Base-by-base conservation (phyloP, 495 filamentous ascomycete species). In the Astrothelium subdiscretum region DNA sequence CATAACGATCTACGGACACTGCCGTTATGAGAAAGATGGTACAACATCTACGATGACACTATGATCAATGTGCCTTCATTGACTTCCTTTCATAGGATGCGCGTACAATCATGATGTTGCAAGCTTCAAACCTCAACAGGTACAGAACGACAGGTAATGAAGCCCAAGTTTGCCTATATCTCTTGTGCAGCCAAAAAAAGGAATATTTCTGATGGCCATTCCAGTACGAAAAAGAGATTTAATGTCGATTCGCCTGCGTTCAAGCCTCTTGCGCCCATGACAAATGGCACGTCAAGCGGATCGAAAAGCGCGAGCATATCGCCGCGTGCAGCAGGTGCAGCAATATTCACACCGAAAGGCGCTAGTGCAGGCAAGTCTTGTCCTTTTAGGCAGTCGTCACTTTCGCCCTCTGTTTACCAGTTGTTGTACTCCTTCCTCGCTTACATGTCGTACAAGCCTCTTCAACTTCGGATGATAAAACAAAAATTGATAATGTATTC, bases 191-290 rank as follows among this genome's bases (percentile, higher is more conserved):
- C 24, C 6, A 54, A 5, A 3, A 5, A 8, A 8, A 29, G 15
- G 29, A 3, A 26, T 8, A 10, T 26, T 15, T 0, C 29, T 59
- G 32, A 43, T 48, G 31, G 27, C 32, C 44, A 13, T 67, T 71
- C 71, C 66, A 79, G 78, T 64, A 74, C 80, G 62, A 94, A 87
- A 77, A 91, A 92, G 77, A 78, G 85, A 15, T 84, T 98, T 68
- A 97, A 96, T 72, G 92, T 95, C 67, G 94, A 97, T 66, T 97
- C 94, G 13, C 94, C 95, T 15, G 87, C 92, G 44, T 98, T 98
- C 67, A 96, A 91, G 0, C 95, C 94, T 24, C 80, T 85, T 18
- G 69, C 81, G 57, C 70, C 85, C 18, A 77, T 79, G 38, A 75
- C 76, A 40, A 75, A 76, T 63, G 63, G 79, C 77, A 74, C 81